phyloP scores from a whole-genome alignment of 1,284 basidiomycete species.

The Malassezia dermatis region DNA sequence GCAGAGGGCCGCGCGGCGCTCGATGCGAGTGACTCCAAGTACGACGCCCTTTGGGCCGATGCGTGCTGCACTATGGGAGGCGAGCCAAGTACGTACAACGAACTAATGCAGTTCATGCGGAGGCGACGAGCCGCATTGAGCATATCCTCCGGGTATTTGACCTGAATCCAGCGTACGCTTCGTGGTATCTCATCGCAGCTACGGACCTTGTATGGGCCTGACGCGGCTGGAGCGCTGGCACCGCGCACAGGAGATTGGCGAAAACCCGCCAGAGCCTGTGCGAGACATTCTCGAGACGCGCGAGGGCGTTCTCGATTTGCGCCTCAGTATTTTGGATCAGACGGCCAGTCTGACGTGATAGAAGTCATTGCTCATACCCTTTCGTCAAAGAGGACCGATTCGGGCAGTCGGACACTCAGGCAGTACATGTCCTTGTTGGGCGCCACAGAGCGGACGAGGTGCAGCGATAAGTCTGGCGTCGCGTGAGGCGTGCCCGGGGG shows the following conservation, averaged over 20 bases:
- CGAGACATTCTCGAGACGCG: slow-evolving; percentile 37
- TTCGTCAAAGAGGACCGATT: slow-evolving; percentile 30
- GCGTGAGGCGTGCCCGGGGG: slow-evolving; percentile 21
- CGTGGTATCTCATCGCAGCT: slow-evolving; percentile 51
- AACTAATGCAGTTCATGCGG: slow-evolving; percentile 30
- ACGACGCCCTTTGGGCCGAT: slow-evolving; percentile 31
- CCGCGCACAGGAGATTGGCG: slow-evolving; percentile 65
- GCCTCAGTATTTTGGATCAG: slow-evolving; percentile 8
- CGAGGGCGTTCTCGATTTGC: slow-evolving; percentile 23
- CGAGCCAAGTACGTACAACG: slow-evolving; percentile 18
- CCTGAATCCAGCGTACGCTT: slow-evolving; percentile 30
- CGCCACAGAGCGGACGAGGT: slow-evolving; percentile 81
- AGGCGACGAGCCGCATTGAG: slow-evolving; percentile 34
- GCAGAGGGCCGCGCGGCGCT: slow-evolving; percentile 19
- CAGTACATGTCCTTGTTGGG: slow-evolving; percentile 99
- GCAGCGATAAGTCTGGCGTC: slow-evolving; percentile 52
- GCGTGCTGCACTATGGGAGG: slow-evolving; percentile 21
- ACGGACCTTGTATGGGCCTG: slow-evolving; percentile 74
- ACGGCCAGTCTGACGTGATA: not conserved
- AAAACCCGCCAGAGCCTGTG: slow-evolving; percentile 74
- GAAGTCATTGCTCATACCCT: not conserved
- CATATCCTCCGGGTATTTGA: slow-evolving; percentile 44
- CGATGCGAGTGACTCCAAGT: slow-evolving; percentile 25
- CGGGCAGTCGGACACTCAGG: slow-evolving; percentile 75
- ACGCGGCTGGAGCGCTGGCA: slow-evolving; percentile 78